phyloP scores from a whole-genome alignment of 768 basidiomycete species.

The Pulveroboletus ravenelii region DNA sequence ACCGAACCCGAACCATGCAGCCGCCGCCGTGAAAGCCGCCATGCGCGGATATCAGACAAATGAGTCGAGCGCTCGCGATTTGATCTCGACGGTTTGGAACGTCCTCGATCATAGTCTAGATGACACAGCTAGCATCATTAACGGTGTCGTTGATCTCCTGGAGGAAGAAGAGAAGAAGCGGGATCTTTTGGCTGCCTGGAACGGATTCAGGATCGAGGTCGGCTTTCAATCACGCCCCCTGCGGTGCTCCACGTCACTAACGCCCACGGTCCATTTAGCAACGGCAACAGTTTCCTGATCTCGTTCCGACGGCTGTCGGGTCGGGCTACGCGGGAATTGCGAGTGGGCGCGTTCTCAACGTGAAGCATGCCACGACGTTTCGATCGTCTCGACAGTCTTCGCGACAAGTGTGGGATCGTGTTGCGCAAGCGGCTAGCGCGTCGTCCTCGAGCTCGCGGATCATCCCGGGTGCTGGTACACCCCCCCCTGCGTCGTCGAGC shows the following conservation, averaged over 20 bases:
- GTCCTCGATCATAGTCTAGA: constrained; percentile 65
- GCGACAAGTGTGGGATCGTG: constrained; percentile 78
- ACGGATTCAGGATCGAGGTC: constrained; percentile 83
- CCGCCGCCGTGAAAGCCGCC: constrained; percentile 65
- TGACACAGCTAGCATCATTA: constrained; percentile 68
- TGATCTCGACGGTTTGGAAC: constrained; percentile 87
- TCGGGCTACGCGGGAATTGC: constrained; percentile 75
- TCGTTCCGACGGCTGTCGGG: constrained; percentile 53
- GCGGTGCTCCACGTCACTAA: constrained; percentile 1
- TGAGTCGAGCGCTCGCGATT: constrained; percentile 77
- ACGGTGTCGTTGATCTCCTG: constrained; percentile 68
- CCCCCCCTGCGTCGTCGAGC: constrained; percentile 28
- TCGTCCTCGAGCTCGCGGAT: constrained; percentile 36
- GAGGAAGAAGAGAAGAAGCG: constrained; percentile 83
- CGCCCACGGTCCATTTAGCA: constrained; percentile 42
- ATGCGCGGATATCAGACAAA: constrained; percentile 72
- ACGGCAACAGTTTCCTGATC: constrained; percentile 81
- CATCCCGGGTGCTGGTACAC: constrained; percentile 11
- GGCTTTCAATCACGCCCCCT: constrained; percentile 25
- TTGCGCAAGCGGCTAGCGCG: constrained; percentile 70
- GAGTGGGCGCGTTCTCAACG: constrained; percentile 78
- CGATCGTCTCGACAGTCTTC: constrained; percentile 54
- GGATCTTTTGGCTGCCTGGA: constrained; percentile 73
- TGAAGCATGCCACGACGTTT: constrained; percentile 67
- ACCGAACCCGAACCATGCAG: constrained; percentile 51